These are phyloP conservation scores for Isatis lusitanica DNA, from an alignment of 441 rosid species.

Conservation along the genomic window DNA sequence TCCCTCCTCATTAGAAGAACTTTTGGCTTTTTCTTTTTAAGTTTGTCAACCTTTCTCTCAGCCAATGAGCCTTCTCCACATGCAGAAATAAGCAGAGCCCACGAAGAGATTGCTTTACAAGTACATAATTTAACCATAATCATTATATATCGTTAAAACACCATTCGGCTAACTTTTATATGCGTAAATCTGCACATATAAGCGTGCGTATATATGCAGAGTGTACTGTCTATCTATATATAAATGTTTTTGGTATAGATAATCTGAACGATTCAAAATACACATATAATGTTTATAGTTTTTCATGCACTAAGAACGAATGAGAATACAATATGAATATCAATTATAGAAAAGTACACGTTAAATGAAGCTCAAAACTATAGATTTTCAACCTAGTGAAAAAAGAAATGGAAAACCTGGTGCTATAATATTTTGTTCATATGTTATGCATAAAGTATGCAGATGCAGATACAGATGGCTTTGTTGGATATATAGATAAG, in stretches of 20 bases:
- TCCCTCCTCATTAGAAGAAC: neutral
- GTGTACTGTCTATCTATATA: neutral
- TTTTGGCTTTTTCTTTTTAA: conserved; percentile 28
- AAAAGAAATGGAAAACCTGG: neutral
- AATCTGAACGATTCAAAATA: neutral
- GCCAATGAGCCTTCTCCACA: conserved; percentile 31
- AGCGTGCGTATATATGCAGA: neutral
- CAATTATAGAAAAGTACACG: neutral
- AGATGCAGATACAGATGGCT: neutral
- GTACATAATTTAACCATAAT: neutral
- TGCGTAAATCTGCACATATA: conserved; percentile 1
- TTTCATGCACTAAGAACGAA: neutral
- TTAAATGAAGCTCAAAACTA: neutral
- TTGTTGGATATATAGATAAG: neutral
- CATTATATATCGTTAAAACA: neutral
- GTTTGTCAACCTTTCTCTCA: conserved; percentile 14
- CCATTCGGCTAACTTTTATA: neutral
- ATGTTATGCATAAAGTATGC: neutral
- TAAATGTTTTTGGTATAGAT: neutral
- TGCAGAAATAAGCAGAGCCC: conserved; percentile 21
- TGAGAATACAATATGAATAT: neutral
- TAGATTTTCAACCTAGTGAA: neutral
- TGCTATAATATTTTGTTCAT: neutral
- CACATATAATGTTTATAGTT: neutral
- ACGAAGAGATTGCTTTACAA: conserved; percentile 22